Conservation (phyloP, 805 yeast genomes). For the Spathaspora arborariae region DNA sequence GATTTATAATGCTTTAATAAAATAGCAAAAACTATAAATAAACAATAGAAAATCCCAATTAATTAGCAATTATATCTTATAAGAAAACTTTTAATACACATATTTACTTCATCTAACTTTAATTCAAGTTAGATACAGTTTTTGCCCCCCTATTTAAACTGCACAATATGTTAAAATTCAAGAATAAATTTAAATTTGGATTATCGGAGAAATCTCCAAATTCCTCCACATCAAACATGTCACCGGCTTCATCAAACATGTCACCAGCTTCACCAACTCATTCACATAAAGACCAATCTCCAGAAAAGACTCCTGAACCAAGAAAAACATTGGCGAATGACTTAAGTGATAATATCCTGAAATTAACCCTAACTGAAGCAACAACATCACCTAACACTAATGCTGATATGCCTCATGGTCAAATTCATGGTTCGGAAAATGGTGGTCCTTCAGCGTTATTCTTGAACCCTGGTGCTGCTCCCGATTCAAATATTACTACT, state of each 20-base stretch:
- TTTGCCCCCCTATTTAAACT: neutral
- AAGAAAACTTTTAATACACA: too few species aligned
- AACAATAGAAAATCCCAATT: too few species aligned
- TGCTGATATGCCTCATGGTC: neutral
- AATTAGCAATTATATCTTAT: too few species aligned
- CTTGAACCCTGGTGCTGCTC: neutral
- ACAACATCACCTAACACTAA: too few species aligned
- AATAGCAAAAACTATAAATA: too few species aligned
- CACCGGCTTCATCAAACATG: neutral
- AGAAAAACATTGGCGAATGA: neutral
- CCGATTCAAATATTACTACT: neutral
- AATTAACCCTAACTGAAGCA: conserved; percentile 2
- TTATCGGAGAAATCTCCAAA: conserved; percentile 12
- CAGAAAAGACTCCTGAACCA: neutral
- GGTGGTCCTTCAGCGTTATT: neutral
- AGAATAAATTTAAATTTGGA: conserved; percentile 32
- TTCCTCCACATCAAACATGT: neutral
- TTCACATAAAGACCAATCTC: neutral
- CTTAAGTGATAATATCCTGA: conserved; percentile 1
- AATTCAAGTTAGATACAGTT: neutral
- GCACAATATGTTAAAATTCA: conserved; percentile 26
- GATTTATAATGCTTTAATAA: too few species aligned
- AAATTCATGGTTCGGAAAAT: neutral
- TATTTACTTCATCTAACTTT: neutral
- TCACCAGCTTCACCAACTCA: neutral